A percentile compares a stretch with the other conserved stretches of the same genome.
These are phyloP conservation scores for Dittrichia graveolens DNA, from an alignment of 129 eudicot genomes.

Conservation along the genomic window DNA sequence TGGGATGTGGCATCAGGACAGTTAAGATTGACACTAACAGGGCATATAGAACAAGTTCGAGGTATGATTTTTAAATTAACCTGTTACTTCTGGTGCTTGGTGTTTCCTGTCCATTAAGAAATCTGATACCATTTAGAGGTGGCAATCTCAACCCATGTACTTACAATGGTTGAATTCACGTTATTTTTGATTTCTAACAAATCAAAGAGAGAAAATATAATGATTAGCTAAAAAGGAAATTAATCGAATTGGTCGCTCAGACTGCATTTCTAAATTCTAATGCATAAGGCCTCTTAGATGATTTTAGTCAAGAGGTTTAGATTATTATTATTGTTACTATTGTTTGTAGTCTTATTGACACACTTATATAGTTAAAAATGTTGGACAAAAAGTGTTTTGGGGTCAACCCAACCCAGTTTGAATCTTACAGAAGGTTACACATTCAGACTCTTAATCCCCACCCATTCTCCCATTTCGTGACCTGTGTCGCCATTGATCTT, in stretches of 20 bases:
- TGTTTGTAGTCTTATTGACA: not conserved
- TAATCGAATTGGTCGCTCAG: not conserved
- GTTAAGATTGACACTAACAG: conserved; percentile 85
- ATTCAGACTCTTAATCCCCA: not conserved
- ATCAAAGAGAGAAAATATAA: not conserved
- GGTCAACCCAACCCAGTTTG: not conserved
- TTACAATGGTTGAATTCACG: not conserved
- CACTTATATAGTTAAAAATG: not conserved
- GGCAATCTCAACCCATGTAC: not conserved
- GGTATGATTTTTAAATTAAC: conserved; percentile 44
- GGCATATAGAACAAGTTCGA: conserved; percentile 98
- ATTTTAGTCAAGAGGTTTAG: not conserved
- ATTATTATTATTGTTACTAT: not conserved
- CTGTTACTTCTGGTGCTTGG: conserved; percentile 4
- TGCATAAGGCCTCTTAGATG: not conserved
- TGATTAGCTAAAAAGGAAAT: not conserved
- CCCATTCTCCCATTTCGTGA: not conserved
- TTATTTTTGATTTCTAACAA: not conserved
- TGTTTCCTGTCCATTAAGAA: conserved; percentile 3
- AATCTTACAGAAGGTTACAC: not conserved
- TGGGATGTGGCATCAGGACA: conserved; percentile 91
- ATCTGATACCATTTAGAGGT: not conserved
- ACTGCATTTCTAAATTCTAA: not conserved
- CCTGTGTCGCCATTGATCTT: conserved; percentile 8
- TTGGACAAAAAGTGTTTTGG: not conserved